Evolutionary conservation across 140 eudicot species (phyloP), one percentile per base, ranked within the genome.

Genomic region (Anethum foeniculum): DNA sequence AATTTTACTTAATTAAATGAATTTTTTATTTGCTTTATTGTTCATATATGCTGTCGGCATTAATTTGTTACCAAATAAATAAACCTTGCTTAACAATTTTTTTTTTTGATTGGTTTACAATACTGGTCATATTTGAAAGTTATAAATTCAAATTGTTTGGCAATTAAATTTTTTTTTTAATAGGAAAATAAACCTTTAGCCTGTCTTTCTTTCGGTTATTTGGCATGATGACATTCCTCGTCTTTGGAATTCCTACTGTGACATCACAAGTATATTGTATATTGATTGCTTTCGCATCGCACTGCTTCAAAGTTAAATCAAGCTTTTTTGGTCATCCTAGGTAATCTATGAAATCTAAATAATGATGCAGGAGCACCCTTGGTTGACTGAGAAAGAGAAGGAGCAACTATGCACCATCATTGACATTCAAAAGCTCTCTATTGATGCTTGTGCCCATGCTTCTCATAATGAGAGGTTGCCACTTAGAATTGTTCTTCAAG

Each of bases 391-490:
- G 39, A 83, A 84, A 81, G 96, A 95, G 69, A 89, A 88, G 82
- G 99, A 90, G 82, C 88, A 90, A 38, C 92, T 95, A 41, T 95
- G 95, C 93, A 85, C 83, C 88, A 79, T 89, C 23, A 90, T 95
- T 43, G 84, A 95, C 86, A 90, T 84, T 75, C 92, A 87, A 72
- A 95, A 95, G 80, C 97, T 95, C 44, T 92, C 99, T 5, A 86
- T 95, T 14, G 99, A 95, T 54, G 99, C 97, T 5, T 95, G 99
- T 86, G 93, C 97, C 56, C 99, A 95, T 67, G 99, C 97, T 79
- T 92, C 99, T 43, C 99, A 95, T 81, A 95, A 95, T 71, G 86
- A 84, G 9, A 84, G 89, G 77, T 79, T 95, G 32, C 99, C 99
- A 0, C 93, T 95, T 71, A 87, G 99, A 86, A 82, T 90, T 58